Evolutionary conservation across 805 yeast species (phyloP).

Genomic region (Metschnikowia kunwiensis): DNA sequence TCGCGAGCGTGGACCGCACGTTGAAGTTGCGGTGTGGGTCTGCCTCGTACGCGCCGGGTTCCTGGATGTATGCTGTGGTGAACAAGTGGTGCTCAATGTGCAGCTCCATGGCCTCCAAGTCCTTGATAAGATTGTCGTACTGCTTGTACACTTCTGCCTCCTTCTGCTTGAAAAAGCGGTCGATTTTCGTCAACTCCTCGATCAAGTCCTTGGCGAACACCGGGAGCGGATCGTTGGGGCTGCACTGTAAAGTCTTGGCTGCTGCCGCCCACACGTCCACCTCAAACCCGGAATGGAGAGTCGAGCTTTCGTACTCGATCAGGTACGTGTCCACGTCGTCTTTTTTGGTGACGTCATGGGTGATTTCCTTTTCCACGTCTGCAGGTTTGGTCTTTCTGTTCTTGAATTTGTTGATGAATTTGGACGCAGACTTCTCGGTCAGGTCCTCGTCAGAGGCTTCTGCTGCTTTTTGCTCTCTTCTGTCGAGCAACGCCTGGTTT

Average conservation of each 20-base stretch:
- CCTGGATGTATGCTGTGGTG: conserved; percentile 24
- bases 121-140: conserved; percentile 45
- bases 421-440: conserved; percentile 15
- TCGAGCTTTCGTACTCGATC: conserved; percentile 21
- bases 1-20: conserved; percentile 19
- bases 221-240: conserved; percentile 29
- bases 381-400: conserved; percentile 11
- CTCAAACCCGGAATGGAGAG: conserved; percentile 17
- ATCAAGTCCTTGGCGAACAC: conserved; percentile 46
- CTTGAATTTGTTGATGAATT: conserved; percentile 20
- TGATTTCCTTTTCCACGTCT: conserved; percentile 6
- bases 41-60: conserved; percentile 7
- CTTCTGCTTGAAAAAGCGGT: conserved; percentile 46
- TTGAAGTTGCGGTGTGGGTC: conserved; percentile 23
- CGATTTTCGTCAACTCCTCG: conserved; percentile 51
- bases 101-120: conserved; percentile 36
- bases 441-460: conserved; percentile 9
- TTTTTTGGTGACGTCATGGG: conserved; percentile 3
- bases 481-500: conserved; percentile 8
- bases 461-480: conserved; percentile 6
- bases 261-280: conserved; percentile 14
- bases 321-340: conserved; percentile 12
- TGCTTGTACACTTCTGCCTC: conserved; percentile 46
- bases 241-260: conserved; percentile 8
- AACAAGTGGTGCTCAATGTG: conserved; percentile 27